phyloP scores from a whole-genome alignment of 1,284 basidiomycete genomes.

The Bondarzewia mesenterica region DNA sequence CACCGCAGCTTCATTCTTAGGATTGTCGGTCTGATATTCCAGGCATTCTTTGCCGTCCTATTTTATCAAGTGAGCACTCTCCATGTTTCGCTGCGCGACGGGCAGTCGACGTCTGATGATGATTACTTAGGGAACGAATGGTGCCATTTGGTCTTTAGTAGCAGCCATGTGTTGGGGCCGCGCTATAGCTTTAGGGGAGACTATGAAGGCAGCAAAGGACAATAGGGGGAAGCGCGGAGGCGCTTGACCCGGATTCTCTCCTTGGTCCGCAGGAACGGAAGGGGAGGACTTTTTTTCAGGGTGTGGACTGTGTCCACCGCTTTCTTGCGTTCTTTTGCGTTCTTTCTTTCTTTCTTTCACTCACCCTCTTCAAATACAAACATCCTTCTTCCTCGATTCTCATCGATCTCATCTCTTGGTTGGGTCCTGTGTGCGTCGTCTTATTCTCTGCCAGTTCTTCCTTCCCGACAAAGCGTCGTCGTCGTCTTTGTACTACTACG shows the following conservation, averaged over 20 bases:
- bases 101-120: conserved; percentile 1
- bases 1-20: conserved; percentile 60
- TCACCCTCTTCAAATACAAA: conserved; percentile 4
- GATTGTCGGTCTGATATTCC: conserved; percentile 56
- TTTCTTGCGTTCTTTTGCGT: conserved; percentile 9
- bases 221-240: conserved; percentile 51
- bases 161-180: conserved; percentile 58
- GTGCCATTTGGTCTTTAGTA: conserved; percentile 61
- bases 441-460: too few relatives aligned
- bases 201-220: conserved; percentile 54
- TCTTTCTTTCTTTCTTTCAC: conserved; percentile 10
- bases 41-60: conserved; percentile 58
- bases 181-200: conserved; percentile 56
- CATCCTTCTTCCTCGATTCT: too few relatives aligned
- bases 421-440: too few relatives aligned
- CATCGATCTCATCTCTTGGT: too few relatives aligned
- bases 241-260: conserved; percentile 33
- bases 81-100: background rate
- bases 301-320: conserved; percentile 4
- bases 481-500: too few relatives aligned
- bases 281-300: conserved; percentile 1
- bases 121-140: conserved; percentile 60
- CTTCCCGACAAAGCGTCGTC: too few relatives aligned
- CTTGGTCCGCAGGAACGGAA: conserved; percentile 5
- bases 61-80: conserved; percentile 63